Percentiles rank a stretch among this genome's conserved stretches.
phyloP scores from a whole-genome alignment of 768 basidiomycete species.

The Tulasnella sp. region DNA sequence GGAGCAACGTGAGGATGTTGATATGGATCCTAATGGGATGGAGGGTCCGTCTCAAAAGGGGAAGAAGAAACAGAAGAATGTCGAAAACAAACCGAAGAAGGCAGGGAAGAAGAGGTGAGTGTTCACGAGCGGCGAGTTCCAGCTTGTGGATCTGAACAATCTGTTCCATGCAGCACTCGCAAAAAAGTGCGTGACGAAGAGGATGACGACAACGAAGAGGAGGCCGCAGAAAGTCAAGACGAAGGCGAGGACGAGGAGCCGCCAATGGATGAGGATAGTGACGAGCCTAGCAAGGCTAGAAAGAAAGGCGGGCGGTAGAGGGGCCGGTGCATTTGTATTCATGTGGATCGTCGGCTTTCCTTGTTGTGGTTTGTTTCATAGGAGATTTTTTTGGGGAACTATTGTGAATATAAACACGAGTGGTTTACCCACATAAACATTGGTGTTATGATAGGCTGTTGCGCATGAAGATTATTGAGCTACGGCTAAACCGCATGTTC shows the following conservation, averaged over 20 bases:
- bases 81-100: neutral
- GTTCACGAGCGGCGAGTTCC: neutral
- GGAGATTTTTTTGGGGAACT: too few relatives aligned
- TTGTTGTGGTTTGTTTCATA: too few relatives aligned
- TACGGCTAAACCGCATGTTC: too few relatives aligned
- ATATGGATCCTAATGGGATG: slow-evolving; percentile 23
- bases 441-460: too few relatives aligned
- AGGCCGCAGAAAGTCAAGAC: slow-evolving; percentile 29
- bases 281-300: neutral
- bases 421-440: too few relatives aligned
- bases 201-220: slow-evolving; percentile 35
- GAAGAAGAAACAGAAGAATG: neutral
- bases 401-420: too few relatives aligned
- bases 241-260: slow-evolving; percentile 22
- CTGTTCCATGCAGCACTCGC: neutral
- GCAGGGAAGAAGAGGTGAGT: slow-evolving; percentile 2
- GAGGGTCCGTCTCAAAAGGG: neutral
- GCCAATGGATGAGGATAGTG: neutral
- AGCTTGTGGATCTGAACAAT: neutral
- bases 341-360: too few relatives aligned
- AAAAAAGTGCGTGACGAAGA: neutral
- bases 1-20: neutral
- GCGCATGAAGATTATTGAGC: too few relatives aligned
- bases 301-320: too few relatives aligned
- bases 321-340: too few relatives aligned